Evolutionary conservation across 1,284 basidiomycete genomes (phyloP).

Genomic region (Ustilago bromivora): DNA sequence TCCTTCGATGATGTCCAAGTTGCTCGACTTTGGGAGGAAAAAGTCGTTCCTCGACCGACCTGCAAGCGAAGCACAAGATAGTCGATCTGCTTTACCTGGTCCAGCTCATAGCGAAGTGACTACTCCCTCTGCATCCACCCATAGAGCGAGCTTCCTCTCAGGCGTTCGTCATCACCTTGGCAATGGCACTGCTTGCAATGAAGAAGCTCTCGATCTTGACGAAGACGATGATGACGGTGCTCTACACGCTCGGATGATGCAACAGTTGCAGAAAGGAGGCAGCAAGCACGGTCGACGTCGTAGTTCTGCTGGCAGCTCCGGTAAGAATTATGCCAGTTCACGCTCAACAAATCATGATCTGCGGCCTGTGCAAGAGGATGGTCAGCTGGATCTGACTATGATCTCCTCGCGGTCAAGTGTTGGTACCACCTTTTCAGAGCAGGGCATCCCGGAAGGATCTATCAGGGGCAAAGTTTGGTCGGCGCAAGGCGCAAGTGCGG

Average conservation of each 20-base stretch:
- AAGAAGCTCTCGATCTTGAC: conserved; percentile 52
- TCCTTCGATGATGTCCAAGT: conserved; percentile 49
- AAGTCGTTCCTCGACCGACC: conserved; percentile 42
- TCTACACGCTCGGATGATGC: conserved; percentile 25
- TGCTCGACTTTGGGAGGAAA: conserved; percentile 47
- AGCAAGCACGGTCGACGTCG: conserved; percentile 18
- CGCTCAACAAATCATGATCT: conserved; percentile 31
- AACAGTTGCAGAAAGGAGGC: background rate
- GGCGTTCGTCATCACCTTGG: conserved; percentile 20
- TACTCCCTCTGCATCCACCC: conserved; percentile 8
- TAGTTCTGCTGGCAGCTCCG: conserved; percentile 43
- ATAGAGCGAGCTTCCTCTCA: conserved; percentile 28
- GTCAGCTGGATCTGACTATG: conserved; percentile 32
- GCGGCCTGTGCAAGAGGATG: conserved; percentile 51
- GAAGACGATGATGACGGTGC: conserved; percentile 49
- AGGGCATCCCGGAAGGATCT: conserved; percentile 24
- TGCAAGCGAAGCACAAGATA: conserved; percentile 18
- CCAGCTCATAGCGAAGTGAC: conserved; percentile 18
- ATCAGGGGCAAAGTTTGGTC: conserved; percentile 15
- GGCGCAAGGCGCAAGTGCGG: conserved; percentile 18
- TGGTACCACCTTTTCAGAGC: conserved; percentile 31
- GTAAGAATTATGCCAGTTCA: conserved; percentile 7
- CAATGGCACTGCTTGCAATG: conserved; percentile 24
- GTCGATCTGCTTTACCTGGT: conserved; percentile 15
- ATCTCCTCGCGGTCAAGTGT: conserved; percentile 42